Base-by-base conservation (phyloP, 1,284 basidiomycete genomes). In the Phellopilus nigrolimitatus region DNA sequence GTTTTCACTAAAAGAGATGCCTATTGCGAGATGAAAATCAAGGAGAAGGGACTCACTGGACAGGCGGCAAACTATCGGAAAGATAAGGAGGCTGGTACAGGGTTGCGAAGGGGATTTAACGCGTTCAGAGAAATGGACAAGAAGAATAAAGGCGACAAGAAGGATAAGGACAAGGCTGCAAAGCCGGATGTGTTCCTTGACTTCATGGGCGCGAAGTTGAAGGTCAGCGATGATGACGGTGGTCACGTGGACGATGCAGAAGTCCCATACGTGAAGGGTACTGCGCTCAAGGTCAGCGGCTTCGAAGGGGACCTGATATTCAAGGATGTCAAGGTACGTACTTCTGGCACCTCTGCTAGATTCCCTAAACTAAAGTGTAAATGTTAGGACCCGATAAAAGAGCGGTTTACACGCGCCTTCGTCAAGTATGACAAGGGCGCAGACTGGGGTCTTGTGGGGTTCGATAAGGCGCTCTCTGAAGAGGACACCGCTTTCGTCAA, bases 11-110 rank as follows among this genome's bases (percentile, higher is more conserved):
- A 17, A 22, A 91, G 89, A 66, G 85, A 88, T 57, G 91, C 76
- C 5, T 99, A 98, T 68, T 92, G 93, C 63, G 82, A 91, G 59
- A 95, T 95, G 92, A 99, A 98, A 73, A 91, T 95, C 70, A 88
- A 91, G 70, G 95, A 97, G 72, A 97, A 97, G 70, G 93, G 93
- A 7, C 72, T 90, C 34, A 84, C 72, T 34, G 86, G 82, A 53
- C 84, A 80, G 65, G 79, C 74, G 24, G 83, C 80, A 21, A 69
- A 71, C 40, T 66, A 74, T 57, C 76, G 78, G 56, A 56, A 38
- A 31, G 43, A 47, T 17, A 34, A 48, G 47, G 76, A 76, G 55
- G 77, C 82, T 31, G 66, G 70, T 30, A 73, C 79, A 44, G 69
- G 74, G 9, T 69, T 70, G 43, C 71, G 73, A 27, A 73, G 74